Evolutionary conservation across 164 flowering plant species (phyloP).

Genomic region (Annona squamosa): DNA sequence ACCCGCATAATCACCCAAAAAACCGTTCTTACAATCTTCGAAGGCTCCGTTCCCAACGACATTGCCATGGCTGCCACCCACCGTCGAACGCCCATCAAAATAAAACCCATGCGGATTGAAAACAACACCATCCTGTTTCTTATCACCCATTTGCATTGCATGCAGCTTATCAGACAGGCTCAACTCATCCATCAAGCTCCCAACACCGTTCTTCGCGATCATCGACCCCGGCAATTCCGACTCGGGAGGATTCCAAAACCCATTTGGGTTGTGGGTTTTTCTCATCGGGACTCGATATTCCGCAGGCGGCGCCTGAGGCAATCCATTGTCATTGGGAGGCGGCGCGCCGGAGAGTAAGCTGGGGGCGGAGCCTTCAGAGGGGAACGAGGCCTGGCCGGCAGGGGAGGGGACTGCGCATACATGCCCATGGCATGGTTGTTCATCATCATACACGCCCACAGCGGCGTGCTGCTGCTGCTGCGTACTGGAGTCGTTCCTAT

Average conservation of each 20-base stretch:
- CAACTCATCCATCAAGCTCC: constrained; percentile 17
- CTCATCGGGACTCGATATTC: constrained; percentile 8
- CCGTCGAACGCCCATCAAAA: constrained; percentile 7
- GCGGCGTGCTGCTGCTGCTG: not conserved
- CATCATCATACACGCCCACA: constrained; percentile 21
- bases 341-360: constrained; percentile 7
- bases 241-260: constrained; percentile 16
- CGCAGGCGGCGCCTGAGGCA: constrained; percentile 13
- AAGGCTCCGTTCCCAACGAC: constrained; percentile 9
- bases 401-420: constrained; percentile 25
- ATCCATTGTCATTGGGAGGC: constrained; percentile 10
- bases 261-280: constrained; percentile 11
- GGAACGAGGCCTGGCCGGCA: constrained; percentile 23
- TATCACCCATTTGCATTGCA: constrained; percentile 27
- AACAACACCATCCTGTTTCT: constrained; percentile 4
- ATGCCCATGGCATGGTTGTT: constrained; percentile 10
- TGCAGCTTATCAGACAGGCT: constrained; percentile 22
- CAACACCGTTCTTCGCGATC: constrained; percentile 14
- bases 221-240: constrained; percentile 15
- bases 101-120: constrained; percentile 18
- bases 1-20: constrained; percentile 8
- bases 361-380: constrained; percentile 30
- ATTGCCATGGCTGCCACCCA: constrained; percentile 6
- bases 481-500: constrained; percentile 12
- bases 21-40: constrained; percentile 15